These are phyloP conservation scores for Ceratocystis smalleyi DNA, from an alignment of 2,329 filamentous ascomycete genomes.

Conservation along the genomic window DNA sequence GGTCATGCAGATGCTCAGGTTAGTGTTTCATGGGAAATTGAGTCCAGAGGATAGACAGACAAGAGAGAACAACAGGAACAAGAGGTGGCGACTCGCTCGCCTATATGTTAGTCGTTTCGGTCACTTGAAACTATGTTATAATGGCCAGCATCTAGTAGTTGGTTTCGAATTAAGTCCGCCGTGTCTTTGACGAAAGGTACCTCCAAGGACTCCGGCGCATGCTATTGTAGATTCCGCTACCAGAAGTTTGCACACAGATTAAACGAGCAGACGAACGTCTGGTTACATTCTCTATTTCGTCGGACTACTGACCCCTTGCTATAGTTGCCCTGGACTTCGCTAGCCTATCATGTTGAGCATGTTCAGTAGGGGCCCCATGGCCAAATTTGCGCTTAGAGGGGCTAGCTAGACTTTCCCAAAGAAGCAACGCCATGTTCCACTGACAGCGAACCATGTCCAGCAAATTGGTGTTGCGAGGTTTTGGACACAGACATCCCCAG, in stretches of 20 bases:
- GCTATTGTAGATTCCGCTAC: too few relatives aligned
- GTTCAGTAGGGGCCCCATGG: not conserved
- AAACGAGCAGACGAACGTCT: not conserved
- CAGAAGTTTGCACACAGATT: not conserved
- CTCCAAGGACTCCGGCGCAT: too few relatives aligned
- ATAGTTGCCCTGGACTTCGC: not conserved
- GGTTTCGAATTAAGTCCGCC: too few relatives aligned
- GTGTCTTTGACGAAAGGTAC: too few relatives aligned
- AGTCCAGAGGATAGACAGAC: too few relatives aligned
- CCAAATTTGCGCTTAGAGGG: not conserved
- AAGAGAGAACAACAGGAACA: too few relatives aligned
- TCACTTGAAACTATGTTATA: too few relatives aligned
- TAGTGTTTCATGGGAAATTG: too few relatives aligned
- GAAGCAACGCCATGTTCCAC: not conserved
- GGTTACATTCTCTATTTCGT: not conserved
- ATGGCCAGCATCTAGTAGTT: too few relatives aligned
- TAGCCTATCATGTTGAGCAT: not conserved
- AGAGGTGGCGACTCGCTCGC: too few relatives aligned
- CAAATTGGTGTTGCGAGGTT: not conserved
- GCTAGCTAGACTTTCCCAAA: not conserved
- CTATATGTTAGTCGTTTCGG: too few relatives aligned
- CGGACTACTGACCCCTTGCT: not conserved
- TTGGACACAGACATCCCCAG: not conserved
- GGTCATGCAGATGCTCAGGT: too few relatives aligned
- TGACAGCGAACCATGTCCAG: not conserved